These are phyloP conservation scores for Fusarium musae DNA, from an alignment of 2,329 filamentous ascomycete species.

Conservation along the genomic window DNA sequence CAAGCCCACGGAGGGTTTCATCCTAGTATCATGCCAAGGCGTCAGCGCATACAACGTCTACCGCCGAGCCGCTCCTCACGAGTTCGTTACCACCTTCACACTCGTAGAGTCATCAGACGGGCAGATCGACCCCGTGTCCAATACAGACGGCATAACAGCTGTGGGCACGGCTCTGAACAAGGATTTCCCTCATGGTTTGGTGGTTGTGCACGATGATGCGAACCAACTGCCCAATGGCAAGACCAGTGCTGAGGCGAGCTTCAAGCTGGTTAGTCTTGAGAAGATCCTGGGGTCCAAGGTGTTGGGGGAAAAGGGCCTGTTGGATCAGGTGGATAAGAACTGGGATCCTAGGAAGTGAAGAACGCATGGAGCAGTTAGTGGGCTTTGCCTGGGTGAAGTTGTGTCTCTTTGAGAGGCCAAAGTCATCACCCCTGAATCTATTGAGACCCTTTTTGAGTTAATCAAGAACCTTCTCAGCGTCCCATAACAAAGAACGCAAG, in stretches of 20 bases:
- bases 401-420: background rate
- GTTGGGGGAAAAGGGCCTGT: slow-evolving; percentile 42
- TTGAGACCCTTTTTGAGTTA: slow-evolving; percentile 10
- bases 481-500: background rate
- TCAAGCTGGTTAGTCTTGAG: slow-evolving; percentile 59
- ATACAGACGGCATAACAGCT: slow-evolving; percentile 63
- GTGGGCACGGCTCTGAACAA: slow-evolving; percentile 56
- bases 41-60: slow-evolving; percentile 65
- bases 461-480: background rate
- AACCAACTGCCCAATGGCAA: slow-evolving; percentile 60
- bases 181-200: slow-evolving; percentile 56
- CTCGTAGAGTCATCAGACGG: slow-evolving; percentile 55
- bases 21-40: slow-evolving; percentile 64
- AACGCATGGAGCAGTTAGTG: background rate
- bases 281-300: slow-evolving; percentile 50
- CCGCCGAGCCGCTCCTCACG: slow-evolving; percentile 59
- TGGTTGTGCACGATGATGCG: slow-evolving; percentile 65
- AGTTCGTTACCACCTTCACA: slow-evolving; percentile 61
- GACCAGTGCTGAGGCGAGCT: slow-evolving; percentile 59
- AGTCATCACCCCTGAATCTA: slow-evolving; percentile 1
- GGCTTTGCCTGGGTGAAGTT: background rate
- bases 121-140: slow-evolving; percentile 61
- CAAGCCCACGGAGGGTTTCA: slow-evolving; percentile 57
- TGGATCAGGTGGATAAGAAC: slow-evolving; percentile 50
- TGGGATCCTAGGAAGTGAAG: slow-evolving; percentile 53